Base-by-base conservation (phyloP, 1,284 basidiomycete species). In the Schizophyllum commune region DNA sequence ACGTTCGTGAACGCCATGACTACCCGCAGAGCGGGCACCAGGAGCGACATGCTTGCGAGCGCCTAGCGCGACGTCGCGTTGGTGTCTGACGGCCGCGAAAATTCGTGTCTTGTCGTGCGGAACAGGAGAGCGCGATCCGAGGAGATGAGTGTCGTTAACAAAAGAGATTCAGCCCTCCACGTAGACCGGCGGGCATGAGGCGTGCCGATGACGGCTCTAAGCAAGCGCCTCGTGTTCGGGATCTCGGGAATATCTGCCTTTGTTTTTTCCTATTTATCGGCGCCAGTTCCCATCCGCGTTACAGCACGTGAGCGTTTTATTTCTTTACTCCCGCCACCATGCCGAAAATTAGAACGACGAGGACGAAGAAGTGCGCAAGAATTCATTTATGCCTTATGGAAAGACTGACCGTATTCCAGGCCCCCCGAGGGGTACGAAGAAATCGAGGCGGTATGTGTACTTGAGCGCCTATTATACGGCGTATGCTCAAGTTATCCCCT, bases 381-480 rank as follows among this genome's bases (percentile, higher is more conserved):
- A 13, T 13, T 9, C 8, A 9, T 17, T 3, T 5, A 3, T 27
- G 27, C 2, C 5, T 27, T 4, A 2, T 47, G 39, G 2, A 9
- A 9, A 17, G 39, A 47, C 39, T 47, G 9, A 47, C 3, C 39
- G 8, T 13, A 17, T 17, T 47, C 4, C 39, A 47, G 39, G 63
- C 96, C 96, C 51, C 97, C 97, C 60, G 96, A 98, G 76, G 97
- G 97, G 6, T 99, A 86, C 68, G 97, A 99, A 73, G 97, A 99
- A 64, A 95, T 98, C 61, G 94, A 96, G 72, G 74, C 77, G 56
- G 90, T 90, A 69, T 52, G 83, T 71, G 5, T 61, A 19, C 34
- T 17, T 34, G 55, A 56, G 20, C 20, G 53, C 47, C n/a, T 56
- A 22, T 56, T 55, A n/a, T 47, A 62, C 52, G 21, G 56, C 39